Evolutionary conservation across 208 protist species (phyloP), one percentile per base, ranked within the genome.

Genomic region (Leishmania guyanensis): DNA sequence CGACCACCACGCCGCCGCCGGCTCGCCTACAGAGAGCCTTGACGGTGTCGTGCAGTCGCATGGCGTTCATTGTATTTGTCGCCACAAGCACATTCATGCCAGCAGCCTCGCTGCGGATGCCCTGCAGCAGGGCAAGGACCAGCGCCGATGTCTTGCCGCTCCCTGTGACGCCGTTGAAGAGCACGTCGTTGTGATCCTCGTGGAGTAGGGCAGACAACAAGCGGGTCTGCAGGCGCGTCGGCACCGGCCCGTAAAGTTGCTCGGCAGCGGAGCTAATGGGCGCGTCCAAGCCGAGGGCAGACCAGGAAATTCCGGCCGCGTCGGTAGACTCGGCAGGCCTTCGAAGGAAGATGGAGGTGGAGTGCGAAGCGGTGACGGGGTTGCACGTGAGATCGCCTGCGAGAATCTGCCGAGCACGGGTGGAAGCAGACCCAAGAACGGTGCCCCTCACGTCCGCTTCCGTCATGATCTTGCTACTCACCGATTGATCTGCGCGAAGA

Each of bases 181-280:
- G 51, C 16, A 97, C 89, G 53, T 97, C 94, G 84, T 95, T 95
- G 86, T 97, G 94, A 78, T 95, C 94, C 62, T 95, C 94, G 79
- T 96, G 73, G 6, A 97, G 71, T 50, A 97, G 86, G 0, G 91
- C 91, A 5, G 91, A 90, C 58, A 97, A 58, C 10, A 97, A 78
- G 36, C 94, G 90, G 12, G 86, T 78, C 86, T 97, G 94, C 75
- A 97, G 72, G 36, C 91, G 89, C 43, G 94, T 90, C 3, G 94
- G 90, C 1, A 73, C 62, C 5, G 89, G 65, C 22, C 92, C 91
- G 72, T 87, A 92, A 64, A 89, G 80, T 50, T 80, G 69, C 33
- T 78, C n/a, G 5, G 91, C 91, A 26, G 87, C 84, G 14, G 68
- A 53, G 64, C 82, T 84, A 3, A 96, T 9, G 14, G 87, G 46